Percentiles rank a stretch among this genome's conserved stretches.
These are phyloP conservation scores for Petunia axillaris DNA, from an alignment of 257 asterid species.

Conservation along the genomic window DNA sequence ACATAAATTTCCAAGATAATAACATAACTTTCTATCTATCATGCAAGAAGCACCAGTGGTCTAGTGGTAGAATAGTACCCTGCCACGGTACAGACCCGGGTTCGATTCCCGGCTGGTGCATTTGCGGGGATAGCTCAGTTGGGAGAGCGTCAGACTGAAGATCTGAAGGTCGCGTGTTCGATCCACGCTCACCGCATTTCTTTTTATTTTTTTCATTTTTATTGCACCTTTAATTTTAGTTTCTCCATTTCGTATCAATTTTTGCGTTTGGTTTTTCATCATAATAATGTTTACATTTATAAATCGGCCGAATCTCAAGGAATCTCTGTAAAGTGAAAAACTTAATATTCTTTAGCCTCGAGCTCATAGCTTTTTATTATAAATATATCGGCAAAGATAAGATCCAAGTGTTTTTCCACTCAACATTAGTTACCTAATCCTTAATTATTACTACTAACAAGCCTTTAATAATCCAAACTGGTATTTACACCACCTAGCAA, in stretches of 20 bases:
- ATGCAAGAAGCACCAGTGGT: constrained; percentile 59
- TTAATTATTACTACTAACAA: background rate
- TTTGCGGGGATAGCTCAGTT: constrained; percentile 82
- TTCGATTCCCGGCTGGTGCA: constrained; percentile 73
- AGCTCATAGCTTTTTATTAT: background rate
- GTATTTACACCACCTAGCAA: background rate
- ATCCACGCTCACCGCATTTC: constrained; percentile 79
- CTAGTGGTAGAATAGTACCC: constrained; percentile 79
- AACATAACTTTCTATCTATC: too few species aligned
- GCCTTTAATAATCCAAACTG: background rate
- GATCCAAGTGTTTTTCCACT: constrained; percentile 1
- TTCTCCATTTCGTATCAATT: too few species aligned
- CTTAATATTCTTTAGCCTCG: background rate
- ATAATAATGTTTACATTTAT: background rate
- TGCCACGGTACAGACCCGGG: constrained; percentile 86
- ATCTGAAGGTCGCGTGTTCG: constrained; percentile 78
- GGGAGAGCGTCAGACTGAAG: constrained; percentile 96
- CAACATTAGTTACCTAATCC: background rate
- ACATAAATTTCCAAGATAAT: too few species aligned
- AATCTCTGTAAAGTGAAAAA: background rate
- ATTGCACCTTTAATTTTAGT: too few species aligned
- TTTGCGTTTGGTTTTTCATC: background rate
- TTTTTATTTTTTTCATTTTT: too few species aligned
- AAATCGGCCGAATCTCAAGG: background rate
- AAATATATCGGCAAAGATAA: background rate